Base-by-base conservation (phyloP, 129 eudicot species). In the Silybum marianum region DNA sequence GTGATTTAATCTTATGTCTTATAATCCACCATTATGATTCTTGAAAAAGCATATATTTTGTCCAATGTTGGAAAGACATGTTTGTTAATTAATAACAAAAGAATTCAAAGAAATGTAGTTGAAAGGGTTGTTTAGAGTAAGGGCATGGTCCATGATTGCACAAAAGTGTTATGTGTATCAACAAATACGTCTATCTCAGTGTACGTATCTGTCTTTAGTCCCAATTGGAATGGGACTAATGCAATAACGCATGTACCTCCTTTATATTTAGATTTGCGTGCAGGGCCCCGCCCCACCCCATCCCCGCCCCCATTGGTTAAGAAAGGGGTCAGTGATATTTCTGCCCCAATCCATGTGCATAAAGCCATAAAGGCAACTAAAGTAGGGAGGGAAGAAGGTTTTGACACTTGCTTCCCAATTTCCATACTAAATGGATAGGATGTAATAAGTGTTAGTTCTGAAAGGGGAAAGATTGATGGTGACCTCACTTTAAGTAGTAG, bases 271-370 rank as follows among this genome's bases (percentile, higher is more conserved):
- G 81, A 73, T 69, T 67, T 51, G 65, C 51, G 60, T 38, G 78
- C 69, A 65, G 86, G 85, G 67, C 68, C 78, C 51, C 51, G 2
- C 12, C 46, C 46, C 82, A n/a, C 80, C 46, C 12, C 82, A n/a
- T 71, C 32, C 34, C 62, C 51, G 21, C 71, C 60, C 36, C 36
- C 13, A 18, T 9, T 8, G 40, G 72, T 6, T 69, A 13, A 16
- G 72, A 24, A 24, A 13, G 25, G 75, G 24, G 74, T 78, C 83
- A 79, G 71, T 74, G 44, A 62, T 75, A 70, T 67, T 60, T 75
- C 81, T 79, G 80, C 80, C 28, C 76, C 81, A 75, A 38, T 87
- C 77, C 90, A 87, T 85, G 88, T 85, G 88, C 85, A 28, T 54
- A 80, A 80, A 80, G 74, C 74, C 60, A 28, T 54, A 80, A 80